Evolutionary conservation across 2,329 filamentous ascomycete genomes (phyloP), one percentile per base, ranked within the genome.

Genomic region (Thielaviopsis punctulata): DNA sequence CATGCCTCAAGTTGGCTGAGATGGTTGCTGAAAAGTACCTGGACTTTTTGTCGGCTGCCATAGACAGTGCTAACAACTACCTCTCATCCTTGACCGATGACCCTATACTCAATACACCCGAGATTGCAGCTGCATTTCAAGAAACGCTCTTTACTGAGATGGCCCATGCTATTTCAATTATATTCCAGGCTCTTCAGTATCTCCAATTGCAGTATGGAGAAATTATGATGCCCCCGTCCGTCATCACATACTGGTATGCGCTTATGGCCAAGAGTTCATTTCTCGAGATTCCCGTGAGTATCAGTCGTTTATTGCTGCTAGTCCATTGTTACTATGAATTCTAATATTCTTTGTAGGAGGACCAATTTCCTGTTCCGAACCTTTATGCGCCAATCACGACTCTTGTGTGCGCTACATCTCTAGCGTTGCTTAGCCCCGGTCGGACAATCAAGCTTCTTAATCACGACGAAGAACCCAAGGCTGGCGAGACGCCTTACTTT

Each of bases 131-230:
- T 6, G 70, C 75, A 49, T 90, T 82, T 79, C 65, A 75, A 22
- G 72, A 73, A 52, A 79, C 73, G 4, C 68, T 80, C 23, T 68
- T 88, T 21, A 77, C 79, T 13, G 86, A 94, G 63, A 73, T 83
- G 44, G 70, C 84, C 39, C 84, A 92, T 61, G 74, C 82, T 41
- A 70, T 92, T 64, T 81, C 86, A 48, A 71, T 88, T 15, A 68
- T 87, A 22, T 85, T 89, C 59, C 74, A 86, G 58, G 71, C 84
- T 19, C 27, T 53, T 9, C 54, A 55, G 22, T 55, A 55, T n/a
- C 66, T 87, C 30, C 80, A 55, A 23, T 52, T 55, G 50, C 39
- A 52, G 45, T 52, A 45, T n/a, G 54, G 45, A 6, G 54, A 48
- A 4, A 51, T 51, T 21, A 23, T 53, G 4, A 43, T 52, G 19